Evolutionary conservation across 768 basidiomycete genomes (phyloP).

Genomic region (Mycena vitilis): DNA sequence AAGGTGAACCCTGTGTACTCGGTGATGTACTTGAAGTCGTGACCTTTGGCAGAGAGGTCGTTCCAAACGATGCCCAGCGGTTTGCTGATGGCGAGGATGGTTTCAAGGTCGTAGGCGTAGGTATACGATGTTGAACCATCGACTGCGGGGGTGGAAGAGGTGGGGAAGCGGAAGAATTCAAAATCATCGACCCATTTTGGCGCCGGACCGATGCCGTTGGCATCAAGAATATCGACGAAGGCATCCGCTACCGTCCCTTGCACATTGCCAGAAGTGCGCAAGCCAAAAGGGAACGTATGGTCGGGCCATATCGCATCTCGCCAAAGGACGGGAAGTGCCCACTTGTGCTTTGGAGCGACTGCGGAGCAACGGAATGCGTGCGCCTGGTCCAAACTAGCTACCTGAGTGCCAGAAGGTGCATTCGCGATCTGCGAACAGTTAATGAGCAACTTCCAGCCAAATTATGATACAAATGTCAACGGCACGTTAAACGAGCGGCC

Average conservation of each 20-base stretch:
- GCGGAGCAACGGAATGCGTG: conserved; percentile 24
- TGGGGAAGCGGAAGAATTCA: conserved; percentile 39
- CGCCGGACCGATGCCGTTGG: conserved; percentile 27
- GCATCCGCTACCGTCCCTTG: conserved; percentile 12
- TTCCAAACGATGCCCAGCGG: conserved; percentile 22
- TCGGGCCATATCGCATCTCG: conserved; percentile 13
- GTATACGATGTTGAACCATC: not conserved
- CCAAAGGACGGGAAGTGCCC: conserved; percentile 7
- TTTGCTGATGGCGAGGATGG: not conserved
- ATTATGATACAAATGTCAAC: too few species aligned
- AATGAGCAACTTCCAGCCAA: too few species aligned
- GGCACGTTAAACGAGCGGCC: too few species aligned
- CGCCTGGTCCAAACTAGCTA: conserved; percentile 30
- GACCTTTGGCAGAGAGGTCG: conserved; percentile 6
- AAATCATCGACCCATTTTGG: conserved; percentile 48
- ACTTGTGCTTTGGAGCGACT: conserved; percentile 16
- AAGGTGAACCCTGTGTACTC: conserved; percentile 14
- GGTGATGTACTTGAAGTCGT: conserved; percentile 9
- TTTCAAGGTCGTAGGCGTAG: conserved; percentile 5
- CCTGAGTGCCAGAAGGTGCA: conserved; percentile 38
- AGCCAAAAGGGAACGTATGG: conserved; percentile 15
- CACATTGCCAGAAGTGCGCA: conserved; percentile 10
- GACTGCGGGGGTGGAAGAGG: not conserved
- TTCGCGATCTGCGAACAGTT: conserved; percentile 30
- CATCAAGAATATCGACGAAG: conserved; percentile 12